Conservation (phyloP, 768 basidiomycete species). For the Jaapia argillacea region DNA sequence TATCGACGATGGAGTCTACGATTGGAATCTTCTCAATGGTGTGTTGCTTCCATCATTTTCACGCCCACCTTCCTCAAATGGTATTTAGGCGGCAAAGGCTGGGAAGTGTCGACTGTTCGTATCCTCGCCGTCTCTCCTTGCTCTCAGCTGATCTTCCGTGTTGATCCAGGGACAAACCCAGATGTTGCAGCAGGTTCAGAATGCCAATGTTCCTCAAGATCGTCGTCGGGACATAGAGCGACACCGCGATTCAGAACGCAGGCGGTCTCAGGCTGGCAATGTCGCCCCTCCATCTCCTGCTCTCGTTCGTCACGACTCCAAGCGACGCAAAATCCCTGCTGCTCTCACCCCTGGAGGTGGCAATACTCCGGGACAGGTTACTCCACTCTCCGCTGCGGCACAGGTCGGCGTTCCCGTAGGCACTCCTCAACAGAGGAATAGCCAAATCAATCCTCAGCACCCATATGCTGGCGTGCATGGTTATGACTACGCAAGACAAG, state of each 20-base stretch:
- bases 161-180: slow-evolving; percentile 47
- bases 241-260: slow-evolving; percentile 51
- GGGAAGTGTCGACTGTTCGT: slow-evolving; percentile 83
- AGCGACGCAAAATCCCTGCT: slow-evolving; percentile 53
- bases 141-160: not conserved
- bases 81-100: slow-evolving; percentile 90
- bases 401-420: slow-evolving; percentile 66
- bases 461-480: slow-evolving; percentile 62
- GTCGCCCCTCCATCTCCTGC: slow-evolving; percentile 69
- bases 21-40: slow-evolving; percentile 94
- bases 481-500: slow-evolving; percentile 40
- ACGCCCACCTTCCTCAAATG: slow-evolving; percentile 2
- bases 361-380: slow-evolving; percentile 42
- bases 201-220: slow-evolving; percentile 37
- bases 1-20: slow-evolving; percentile 86
- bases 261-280: slow-evolving; percentile 46
- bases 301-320: slow-evolving; percentile 67
- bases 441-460: slow-evolving; percentile 40
- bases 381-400: slow-evolving; percentile 66
- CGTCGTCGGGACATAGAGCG: slow-evolving; percentile 44
- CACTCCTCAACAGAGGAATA: slow-evolving; percentile 33
- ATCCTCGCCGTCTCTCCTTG: slow-evolving; percentile 17
- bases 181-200: slow-evolving; percentile 55
- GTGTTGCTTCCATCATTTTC: slow-evolving; percentile 1
- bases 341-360: slow-evolving; percentile 45